Evolutionary conservation across 2,329 filamentous ascomycete species (phyloP).

Genomic region (Calonectria pauciramosa): DNA sequence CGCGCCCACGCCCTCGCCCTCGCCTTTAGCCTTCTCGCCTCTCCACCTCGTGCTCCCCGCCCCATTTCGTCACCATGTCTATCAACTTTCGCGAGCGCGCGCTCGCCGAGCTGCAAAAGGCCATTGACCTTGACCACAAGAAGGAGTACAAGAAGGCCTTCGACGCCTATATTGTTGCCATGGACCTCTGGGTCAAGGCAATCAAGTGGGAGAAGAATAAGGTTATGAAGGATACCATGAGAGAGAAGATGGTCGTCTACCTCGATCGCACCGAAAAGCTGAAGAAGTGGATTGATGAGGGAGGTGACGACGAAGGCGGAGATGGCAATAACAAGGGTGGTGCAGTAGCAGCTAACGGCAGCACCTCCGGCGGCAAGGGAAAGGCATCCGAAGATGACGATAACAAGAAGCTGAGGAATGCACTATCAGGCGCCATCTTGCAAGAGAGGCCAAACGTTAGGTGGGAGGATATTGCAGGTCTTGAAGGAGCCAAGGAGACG

Average conservation of each 20-base stretch:
- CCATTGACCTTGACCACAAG: slow-evolving; percentile 95
- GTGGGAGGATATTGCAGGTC: slow-evolving; percentile 97
- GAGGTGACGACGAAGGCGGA: slow-evolving; percentile 77
- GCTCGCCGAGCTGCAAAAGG: slow-evolving; percentile 97
- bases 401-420: slow-evolving; percentile 93
- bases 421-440: slow-evolving; percentile 91
- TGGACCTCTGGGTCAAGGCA: slow-evolving; percentile 98
- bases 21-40: slow-evolving; percentile 6
- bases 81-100: slow-evolving; percentile 97
- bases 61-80: slow-evolving; percentile 75
- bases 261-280: slow-evolving; percentile 99
- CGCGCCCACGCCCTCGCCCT: background rate
- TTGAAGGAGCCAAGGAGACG: slow-evolving; percentile 95
- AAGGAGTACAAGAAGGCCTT: slow-evolving; percentile 98
- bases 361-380: slow-evolving; percentile 71
- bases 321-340: slow-evolving; percentile 66
- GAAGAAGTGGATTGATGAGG: slow-evolving; percentile 89
- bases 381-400: slow-evolving; percentile 84
- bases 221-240: slow-evolving; percentile 97
- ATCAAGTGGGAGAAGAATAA: slow-evolving; percentile 99
- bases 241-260: slow-evolving; percentile 94
- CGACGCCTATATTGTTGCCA: slow-evolving; percentile 93
- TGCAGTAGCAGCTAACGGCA: slow-evolving; percentile 77
- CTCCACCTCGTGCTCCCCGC: slow-evolving; percentile 32
- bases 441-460: slow-evolving; percentile 96